Base-by-base conservation (phyloP, 108 stramenopile genomes). In the Nannochloropsis granulata region DNA sequence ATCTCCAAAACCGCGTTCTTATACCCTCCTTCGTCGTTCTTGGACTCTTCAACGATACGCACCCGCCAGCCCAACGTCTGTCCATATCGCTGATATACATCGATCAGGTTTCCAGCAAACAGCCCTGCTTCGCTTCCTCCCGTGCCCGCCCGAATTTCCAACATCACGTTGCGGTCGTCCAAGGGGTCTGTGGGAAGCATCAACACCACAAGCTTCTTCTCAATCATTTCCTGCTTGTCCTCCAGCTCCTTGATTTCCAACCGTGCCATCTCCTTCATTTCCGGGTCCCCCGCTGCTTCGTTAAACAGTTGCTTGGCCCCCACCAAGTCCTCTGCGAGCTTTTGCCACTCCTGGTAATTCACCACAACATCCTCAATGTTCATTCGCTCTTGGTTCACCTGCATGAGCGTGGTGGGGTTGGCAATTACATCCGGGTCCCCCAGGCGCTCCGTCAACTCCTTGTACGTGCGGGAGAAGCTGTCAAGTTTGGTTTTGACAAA, bases 61-160 rank as follows among this genome's bases (percentile, higher is more conserved):
- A 86, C 34, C 81, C 24, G 82, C 89, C 90, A 89, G 19, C 90
- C 89, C 86, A 79, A 24, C 84, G 79, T 91, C 90, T 13, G 86
- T 83, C 84, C 95, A 43, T 91, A 91, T 78, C 94, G 94, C 86
- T 92, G 86, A 86, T 96, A 98, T 23, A 93, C 90, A 26, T 92
- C 93, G 83, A 95, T 78, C 8, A 98, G 86, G 84, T 98, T 95
- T 13, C 89, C 85, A 13, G 96, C 96, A 89, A 95, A 98, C n/a
- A 96, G 82, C 9, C 93, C 89, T 26, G 97, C 97, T 90, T 98
- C 97, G 82, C 96, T 96, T 5, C 97, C 97, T 34, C 97, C 97
- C 23, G 96, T 96, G 13, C 97, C 97, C 7, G 97, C 96, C 85
- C 97, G 91, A 43, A 98, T 94, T 87, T 98, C 97, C 79, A 98